Percentiles rank a stretch among this genome's conserved stretches.
These are phyloP conservation scores for Isoetes taiwanensis DNA, from an alignment of 75 land plant genomes.

Conservation along the genomic window DNA sequence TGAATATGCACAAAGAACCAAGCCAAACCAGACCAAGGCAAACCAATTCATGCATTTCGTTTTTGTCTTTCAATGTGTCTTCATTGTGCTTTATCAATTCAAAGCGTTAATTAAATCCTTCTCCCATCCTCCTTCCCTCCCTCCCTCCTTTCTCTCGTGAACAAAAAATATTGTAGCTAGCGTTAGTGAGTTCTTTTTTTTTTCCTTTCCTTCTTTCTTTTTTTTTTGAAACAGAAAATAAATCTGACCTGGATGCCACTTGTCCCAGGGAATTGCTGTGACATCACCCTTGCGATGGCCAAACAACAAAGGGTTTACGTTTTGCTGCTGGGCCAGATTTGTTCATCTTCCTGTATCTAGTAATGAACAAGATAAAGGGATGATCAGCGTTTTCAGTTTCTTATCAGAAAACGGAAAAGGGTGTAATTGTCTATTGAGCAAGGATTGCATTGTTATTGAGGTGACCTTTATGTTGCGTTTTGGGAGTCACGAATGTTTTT, in stretches of 20 bases:
- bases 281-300: slow-evolving; percentile 82
- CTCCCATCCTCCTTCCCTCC: too few relatives aligned
- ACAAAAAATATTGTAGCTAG: too few relatives aligned
- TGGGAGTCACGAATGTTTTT: background rate
- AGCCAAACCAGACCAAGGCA: too few relatives aligned
- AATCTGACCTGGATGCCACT: background rate
- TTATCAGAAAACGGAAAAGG: slow-evolving; percentile 84
- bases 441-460: slow-evolving; percentile 58
- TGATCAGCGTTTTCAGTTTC: slow-evolving; percentile 79
- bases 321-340: slow-evolving; percentile 86
- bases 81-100: too few relatives aligned
- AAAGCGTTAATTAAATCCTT: too few relatives aligned
- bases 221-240: background rate
- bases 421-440: slow-evolving; percentile 42
- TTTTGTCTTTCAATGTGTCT: too few relatives aligned
- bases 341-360: slow-evolving; percentile 41
- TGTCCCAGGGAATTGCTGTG: slow-evolving; percentile 56
- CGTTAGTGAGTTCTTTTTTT: too few relatives aligned
- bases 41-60: too few relatives aligned
- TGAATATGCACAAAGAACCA: too few relatives aligned
- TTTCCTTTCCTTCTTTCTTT: slow-evolving; percentile 5
- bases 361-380: slow-evolving; percentile 19
- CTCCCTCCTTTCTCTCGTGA: too few relatives aligned
- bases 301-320: slow-evolving; percentile 63
- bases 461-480: slow-evolving; percentile 15